These are phyloP conservation scores for Jaminaea rosea DNA, from an alignment of 1,284 basidiomycete species.

Conservation along the genomic window DNA sequence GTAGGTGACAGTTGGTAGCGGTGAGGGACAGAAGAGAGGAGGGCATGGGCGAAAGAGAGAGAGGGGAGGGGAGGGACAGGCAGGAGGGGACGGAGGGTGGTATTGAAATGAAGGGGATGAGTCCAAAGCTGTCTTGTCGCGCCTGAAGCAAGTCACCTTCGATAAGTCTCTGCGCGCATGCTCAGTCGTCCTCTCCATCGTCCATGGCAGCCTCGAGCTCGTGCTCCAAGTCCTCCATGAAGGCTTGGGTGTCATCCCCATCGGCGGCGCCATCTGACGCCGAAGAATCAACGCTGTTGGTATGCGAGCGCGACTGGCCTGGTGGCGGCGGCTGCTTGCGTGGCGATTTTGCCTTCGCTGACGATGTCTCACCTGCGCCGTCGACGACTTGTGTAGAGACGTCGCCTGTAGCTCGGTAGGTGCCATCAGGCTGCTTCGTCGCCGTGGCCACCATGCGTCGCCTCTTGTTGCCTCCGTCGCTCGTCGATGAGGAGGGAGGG, in stretches of 20 bases:
- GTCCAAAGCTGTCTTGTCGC: too few relatives aligned
- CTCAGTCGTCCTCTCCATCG: slow-evolving; percentile 1
- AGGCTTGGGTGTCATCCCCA: background rate
- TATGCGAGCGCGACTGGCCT: background rate
- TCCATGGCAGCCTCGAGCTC: slow-evolving; percentile 1
- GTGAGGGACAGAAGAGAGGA: too few relatives aligned
- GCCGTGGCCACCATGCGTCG: background rate
- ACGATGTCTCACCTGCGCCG: background rate
- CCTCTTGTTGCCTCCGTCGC: background rate
- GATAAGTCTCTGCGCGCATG: slow-evolving; percentile 5
- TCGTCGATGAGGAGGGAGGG: background rate
- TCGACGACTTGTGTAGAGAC: background rate
- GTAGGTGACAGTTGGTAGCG: too few relatives aligned
- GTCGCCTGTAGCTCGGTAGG: too few relatives aligned
- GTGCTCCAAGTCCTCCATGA: slow-evolving; percentile 5
- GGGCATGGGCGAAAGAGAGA: too few relatives aligned
- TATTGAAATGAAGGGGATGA: too few relatives aligned
- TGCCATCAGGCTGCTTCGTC: background rate
- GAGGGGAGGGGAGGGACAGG: too few relatives aligned
- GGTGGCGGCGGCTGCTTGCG: background rate
- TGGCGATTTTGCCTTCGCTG: background rate
- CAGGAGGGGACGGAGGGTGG: too few relatives aligned
- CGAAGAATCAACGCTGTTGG: background rate
- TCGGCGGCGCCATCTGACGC: background rate
- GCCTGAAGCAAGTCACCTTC: too few relatives aligned